Evolutionary conservation across 2,329 filamentous ascomycete species (phyloP).

Genomic region (Aspergillus brunneoviolaceus): DNA sequence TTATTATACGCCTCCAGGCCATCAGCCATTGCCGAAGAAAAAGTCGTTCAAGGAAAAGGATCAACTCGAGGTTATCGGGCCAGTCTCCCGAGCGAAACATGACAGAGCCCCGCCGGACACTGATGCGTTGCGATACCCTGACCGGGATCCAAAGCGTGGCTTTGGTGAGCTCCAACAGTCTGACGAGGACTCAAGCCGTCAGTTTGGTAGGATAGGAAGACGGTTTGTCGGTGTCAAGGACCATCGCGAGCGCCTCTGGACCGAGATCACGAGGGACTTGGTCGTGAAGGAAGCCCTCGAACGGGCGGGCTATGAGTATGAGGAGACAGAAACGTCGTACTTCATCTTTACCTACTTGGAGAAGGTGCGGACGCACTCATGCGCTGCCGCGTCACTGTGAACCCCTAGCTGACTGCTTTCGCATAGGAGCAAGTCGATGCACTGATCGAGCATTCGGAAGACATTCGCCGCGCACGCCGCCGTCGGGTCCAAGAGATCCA

Average conservation of each 20-base stretch:
- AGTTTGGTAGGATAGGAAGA: conserved; percentile 43
- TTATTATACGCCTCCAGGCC: conserved; percentile 66
- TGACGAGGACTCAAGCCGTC: conserved; percentile 53
- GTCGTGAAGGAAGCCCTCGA: conserved; percentile 86
- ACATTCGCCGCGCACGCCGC: conserved; percentile 68
- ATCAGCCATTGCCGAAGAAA: conserved; percentile 62
- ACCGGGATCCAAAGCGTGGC: conserved; percentile 71
- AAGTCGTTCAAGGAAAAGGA: conserved; percentile 59
- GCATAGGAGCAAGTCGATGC: conserved; percentile 81
- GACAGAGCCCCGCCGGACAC: conserved; percentile 75
- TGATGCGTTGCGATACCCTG: conserved; percentile 75
- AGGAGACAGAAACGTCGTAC: conserved; percentile 85
- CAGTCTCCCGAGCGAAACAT: conserved; percentile 77
- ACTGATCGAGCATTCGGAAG: conserved; percentile 77
- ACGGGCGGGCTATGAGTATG: conserved; percentile 78
- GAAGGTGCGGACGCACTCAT: conserved; percentile 64
- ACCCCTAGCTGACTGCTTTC: conserved; percentile 1
- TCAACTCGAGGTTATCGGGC: conserved; percentile 79
- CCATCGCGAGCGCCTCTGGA: conserved; percentile 72
- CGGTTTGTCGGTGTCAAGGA: conserved; percentile 43
- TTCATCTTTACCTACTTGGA: conserved; percentile 89
- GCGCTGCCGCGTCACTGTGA: not conserved
- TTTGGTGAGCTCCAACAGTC: conserved; percentile 62
- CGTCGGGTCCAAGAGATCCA: conserved; percentile 61
- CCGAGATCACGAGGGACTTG: conserved; percentile 92